Conservation (phyloP, 1,139 yeast species). For the Yueomyces sp. region DNA sequence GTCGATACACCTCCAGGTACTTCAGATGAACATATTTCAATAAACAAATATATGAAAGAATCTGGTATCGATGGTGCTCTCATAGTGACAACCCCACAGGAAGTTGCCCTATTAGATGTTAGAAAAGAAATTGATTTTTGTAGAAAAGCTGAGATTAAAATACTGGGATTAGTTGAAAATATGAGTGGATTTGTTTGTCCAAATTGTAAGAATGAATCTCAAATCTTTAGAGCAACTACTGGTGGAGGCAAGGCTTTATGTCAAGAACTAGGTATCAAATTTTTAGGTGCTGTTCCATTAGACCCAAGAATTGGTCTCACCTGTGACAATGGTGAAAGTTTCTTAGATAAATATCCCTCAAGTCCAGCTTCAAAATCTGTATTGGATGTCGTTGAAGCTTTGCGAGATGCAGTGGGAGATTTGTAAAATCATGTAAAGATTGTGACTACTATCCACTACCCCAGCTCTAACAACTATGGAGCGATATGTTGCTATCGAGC, state of each 20-base stretch:
- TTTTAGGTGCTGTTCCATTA: constrained; percentile 83
- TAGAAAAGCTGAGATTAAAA: constrained; percentile 71
- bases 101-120: constrained; percentile 88
- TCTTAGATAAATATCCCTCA: constrained; percentile 73
- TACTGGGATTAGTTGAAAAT: constrained; percentile 87
- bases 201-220: constrained; percentile 77
- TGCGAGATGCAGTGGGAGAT: constrained; percentile 27
- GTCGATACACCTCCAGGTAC: constrained; percentile 99
- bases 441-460: too few species aligned
- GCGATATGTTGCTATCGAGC: too few species aligned
- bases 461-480: too few species aligned
- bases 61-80: constrained; percentile 93
- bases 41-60: constrained; percentile 77
- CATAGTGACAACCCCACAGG: constrained; percentile 94
- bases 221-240: constrained; percentile 87
- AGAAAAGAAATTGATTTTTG: constrained; percentile 94
- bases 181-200: constrained; percentile 99
- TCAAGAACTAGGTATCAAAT: constrained; percentile 61
- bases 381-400: constrained; percentile 59
- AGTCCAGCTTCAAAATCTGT: constrained; percentile 90
- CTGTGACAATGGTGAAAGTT: constrained; percentile 83
- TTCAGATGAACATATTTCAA: constrained; percentile 89
- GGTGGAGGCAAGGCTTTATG: constrained; percentile 91
- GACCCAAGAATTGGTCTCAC: constrained; percentile 89
- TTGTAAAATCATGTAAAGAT: constrained; percentile 4